A percentile compares a stretch with the other conserved stretches of the same genome.
These are phyloP conservation scores for Crinitomyces ghanaensis DNA, from an alignment of 805 yeast genomes.

Conservation along the genomic window DNA sequence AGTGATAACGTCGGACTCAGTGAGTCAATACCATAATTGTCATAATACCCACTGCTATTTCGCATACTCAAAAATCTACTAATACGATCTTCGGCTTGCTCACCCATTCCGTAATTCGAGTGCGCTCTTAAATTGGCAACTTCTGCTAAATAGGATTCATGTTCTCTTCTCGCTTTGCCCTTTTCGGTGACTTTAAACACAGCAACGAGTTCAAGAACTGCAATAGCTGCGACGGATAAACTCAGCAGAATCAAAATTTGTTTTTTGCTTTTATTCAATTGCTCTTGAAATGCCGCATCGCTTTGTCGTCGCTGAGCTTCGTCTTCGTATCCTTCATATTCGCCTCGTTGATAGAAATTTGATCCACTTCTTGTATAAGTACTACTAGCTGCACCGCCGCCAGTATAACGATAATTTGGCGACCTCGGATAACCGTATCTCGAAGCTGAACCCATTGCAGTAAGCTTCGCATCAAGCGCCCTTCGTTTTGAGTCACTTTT, in stretches of 20 bases:
- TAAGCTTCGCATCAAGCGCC: constrained; percentile 31
- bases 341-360: constrained; percentile 49
- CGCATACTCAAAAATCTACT: constrained; percentile 38
- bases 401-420: not conserved
- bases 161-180: constrained; percentile 20
- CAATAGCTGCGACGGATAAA: constrained; percentile 28
- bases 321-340: constrained; percentile 50
- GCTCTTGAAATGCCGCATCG: constrained; percentile 29
- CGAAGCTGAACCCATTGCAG: not conserved
- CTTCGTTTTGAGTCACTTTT: constrained; percentile 33
- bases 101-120: constrained; percentile 42
- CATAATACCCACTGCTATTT: constrained; percentile 14
- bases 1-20: not conserved
- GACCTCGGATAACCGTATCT: not conserved
- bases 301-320: constrained; percentile 26
- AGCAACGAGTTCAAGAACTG: constrained; percentile 31
- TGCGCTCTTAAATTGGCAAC: constrained; percentile 27
- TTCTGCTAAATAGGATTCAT: constrained; percentile 31
- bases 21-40: constrained; percentile 10
- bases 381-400: not conserved
- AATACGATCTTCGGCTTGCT: constrained; percentile 38
- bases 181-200: constrained; percentile 16
- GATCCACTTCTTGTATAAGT: constrained; percentile 2
- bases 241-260: constrained; percentile 35
- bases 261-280: constrained; percentile 28